Conservation (phyloP, 768 basidiomycete species). For the Tephrocybe sp. region DNA sequence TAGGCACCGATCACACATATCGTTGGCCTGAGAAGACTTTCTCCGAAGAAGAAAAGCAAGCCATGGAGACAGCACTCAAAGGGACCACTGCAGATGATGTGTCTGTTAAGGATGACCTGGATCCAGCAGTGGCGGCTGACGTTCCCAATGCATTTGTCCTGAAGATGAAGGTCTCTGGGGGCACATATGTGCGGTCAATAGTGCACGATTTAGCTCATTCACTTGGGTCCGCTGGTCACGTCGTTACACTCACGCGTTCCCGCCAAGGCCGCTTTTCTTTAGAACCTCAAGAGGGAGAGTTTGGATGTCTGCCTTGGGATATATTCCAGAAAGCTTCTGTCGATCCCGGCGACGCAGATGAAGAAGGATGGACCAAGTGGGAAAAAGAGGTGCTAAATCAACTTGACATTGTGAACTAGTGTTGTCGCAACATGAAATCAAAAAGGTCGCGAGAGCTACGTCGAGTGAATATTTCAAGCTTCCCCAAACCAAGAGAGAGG, state of each 20-base stretch:
- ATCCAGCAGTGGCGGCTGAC: slow-evolving; percentile 27
- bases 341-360: slow-evolving; percentile 52
- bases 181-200: slow-evolving; percentile 95
- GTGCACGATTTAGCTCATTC: slow-evolving; percentile 89
- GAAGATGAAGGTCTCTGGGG: slow-evolving; percentile 91
- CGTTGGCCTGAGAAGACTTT: slow-evolving; percentile 73
- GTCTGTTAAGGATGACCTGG: slow-evolving; percentile 38
- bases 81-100: slow-evolving; percentile 37
- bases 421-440: too few species aligned
- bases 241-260: slow-evolving; percentile 86
- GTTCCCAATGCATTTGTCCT: slow-evolving; percentile 79
- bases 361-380: slow-evolving; percentile 75
- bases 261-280: slow-evolving; percentile 82
- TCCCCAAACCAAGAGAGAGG: too few species aligned
- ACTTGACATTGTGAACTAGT: slow-evolving; percentile 51
- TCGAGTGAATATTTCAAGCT: neutral
- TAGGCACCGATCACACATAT: slow-evolving; percentile 71
- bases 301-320: slow-evolving; percentile 69
- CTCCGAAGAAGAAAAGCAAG: slow-evolving; percentile 62
- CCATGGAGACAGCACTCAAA: slow-evolving; percentile 64
- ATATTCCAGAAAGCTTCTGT: slow-evolving; percentile 61
- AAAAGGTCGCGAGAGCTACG: neutral
- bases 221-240: slow-evolving; percentile 87
- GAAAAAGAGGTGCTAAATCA: slow-evolving; percentile 74
- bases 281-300: slow-evolving; percentile 50